Percentiles rank a stretch among this genome's conserved stretches.
Evolutionary conservation across 352 stramenopile genomes (phyloP).

Genomic region (Phytopythium litorale): DNA sequence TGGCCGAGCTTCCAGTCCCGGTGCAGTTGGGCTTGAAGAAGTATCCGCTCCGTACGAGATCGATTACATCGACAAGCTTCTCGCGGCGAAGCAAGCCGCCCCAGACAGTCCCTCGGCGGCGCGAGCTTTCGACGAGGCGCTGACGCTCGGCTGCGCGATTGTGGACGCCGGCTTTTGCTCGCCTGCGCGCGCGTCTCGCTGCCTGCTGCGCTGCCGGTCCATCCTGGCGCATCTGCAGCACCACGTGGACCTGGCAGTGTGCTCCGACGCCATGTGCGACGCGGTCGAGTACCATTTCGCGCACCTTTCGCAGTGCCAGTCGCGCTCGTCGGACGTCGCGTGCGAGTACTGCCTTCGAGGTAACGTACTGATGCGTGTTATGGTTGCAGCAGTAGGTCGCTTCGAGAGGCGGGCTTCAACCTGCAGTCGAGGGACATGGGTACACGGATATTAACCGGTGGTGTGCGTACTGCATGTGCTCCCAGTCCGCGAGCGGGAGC

Average conservation of each 20-base stretch:
- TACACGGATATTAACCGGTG: not conserved
- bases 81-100: slow-evolving; percentile 12
- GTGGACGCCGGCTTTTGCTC: slow-evolving; percentile 63
- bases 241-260: slow-evolving; percentile 52
- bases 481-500: slow-evolving; percentile 40
- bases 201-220: slow-evolving; percentile 46
- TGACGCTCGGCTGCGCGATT: slow-evolving; percentile 47
- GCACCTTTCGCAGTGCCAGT: slow-evolving; percentile 49
- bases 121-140: slow-evolving; percentile 30
- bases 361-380: slow-evolving; percentile 3
- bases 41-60: not conserved
- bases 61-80: slow-evolving; percentile 31
- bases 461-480: no score
- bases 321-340: slow-evolving; percentile 16
- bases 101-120: slow-evolving; percentile 15
- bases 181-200: slow-evolving; percentile 37
- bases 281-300: slow-evolving; percentile 59
- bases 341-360: slow-evolving; percentile 58
- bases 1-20: not conserved
- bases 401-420: not conserved
- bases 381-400: not conserved
- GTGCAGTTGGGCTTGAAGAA: not conserved
- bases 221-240: slow-evolving; percentile 61
- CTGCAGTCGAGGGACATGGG: not conserved
- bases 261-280: slow-evolving; percentile 43